Evolutionary conservation across 768 basidiomycete genomes (phyloP).

Genomic region (Lepiota venenata): DNA sequence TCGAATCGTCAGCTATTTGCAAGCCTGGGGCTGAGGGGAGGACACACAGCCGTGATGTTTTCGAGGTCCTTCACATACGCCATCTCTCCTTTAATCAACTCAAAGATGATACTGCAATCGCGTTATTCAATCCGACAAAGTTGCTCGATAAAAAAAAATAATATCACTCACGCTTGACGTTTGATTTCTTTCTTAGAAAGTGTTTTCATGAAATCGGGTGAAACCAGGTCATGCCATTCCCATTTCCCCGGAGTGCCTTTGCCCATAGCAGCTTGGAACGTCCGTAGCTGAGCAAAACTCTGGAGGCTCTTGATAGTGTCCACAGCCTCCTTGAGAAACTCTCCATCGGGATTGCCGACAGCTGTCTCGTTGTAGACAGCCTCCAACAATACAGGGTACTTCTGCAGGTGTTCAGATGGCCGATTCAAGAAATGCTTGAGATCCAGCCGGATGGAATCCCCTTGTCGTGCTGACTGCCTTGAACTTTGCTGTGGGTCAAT

Average conservation of each 20-base stretch:
- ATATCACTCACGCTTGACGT: conserved; percentile 14
- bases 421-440: conserved; percentile 74
- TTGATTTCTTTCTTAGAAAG: conserved; percentile 75
- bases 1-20: neutral
- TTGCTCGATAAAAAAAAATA: no score
- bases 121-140: neutral
- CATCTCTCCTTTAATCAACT: conserved; percentile 95
- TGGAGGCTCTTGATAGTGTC: conserved; percentile 80
- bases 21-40: neutral
- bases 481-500: conserved; percentile 35
- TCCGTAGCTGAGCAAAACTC: conserved; percentile 74
- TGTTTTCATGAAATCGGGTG: conserved; percentile 52
- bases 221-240: conserved; percentile 87
- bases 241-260: conserved; percentile 75
- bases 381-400: conserved; percentile 82
- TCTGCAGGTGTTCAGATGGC: conserved; percentile 81
- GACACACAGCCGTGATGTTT: conserved; percentile 70
- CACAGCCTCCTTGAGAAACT: conserved; percentile 78
- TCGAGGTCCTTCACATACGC: conserved; percentile 90
- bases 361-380: conserved; percentile 84
- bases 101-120: conserved; percentile 75
- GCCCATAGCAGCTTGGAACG: conserved; percentile 89
- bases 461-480: conserved; percentile 32
- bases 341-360: conserved; percentile 76
- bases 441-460: conserved; percentile 47